A percentile compares a stretch with the other conserved stretches of the same genome.
These are phyloP conservation scores for Paraconiothyrium brasiliense DNA, from an alignment of 2,329 filamentous ascomycete species.

Conservation along the genomic window DNA sequence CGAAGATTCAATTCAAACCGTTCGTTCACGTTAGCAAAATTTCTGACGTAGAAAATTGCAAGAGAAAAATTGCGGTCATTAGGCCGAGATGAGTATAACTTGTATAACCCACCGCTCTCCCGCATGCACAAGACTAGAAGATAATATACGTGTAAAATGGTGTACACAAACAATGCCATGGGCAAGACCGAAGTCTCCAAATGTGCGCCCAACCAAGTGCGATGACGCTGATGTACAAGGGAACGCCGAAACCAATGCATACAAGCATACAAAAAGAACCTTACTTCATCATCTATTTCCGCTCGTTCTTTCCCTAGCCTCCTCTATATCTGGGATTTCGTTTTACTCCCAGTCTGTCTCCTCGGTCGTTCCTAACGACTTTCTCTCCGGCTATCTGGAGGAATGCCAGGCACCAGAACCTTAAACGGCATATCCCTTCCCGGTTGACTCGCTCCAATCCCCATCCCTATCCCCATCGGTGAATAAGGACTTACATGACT, in stretches of 20 bases:
- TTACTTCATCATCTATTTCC: background rate
- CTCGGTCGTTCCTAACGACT: slow-evolving; percentile 34
- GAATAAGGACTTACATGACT: slow-evolving; percentile 40
- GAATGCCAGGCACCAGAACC: slow-evolving; percentile 41
- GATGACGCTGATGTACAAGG: background rate
- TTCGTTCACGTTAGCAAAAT: too few species aligned
- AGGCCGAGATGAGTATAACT: background rate
- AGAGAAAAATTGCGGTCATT: too few species aligned
- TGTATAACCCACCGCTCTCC: background rate
- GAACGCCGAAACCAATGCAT: background rate
- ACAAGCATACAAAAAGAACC: background rate
- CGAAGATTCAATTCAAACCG: too few species aligned
- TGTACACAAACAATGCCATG: background rate
- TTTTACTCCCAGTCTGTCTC: background rate
- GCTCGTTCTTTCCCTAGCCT: background rate
- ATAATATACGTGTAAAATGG: background rate
- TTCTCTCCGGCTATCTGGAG: slow-evolving; percentile 33
- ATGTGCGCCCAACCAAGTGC: background rate
- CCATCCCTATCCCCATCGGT: slow-evolving; percentile 20
- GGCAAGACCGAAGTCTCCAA: background rate
- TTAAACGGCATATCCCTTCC: slow-evolving; percentile 41
- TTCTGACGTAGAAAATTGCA: too few species aligned
- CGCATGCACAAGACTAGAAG: background rate
- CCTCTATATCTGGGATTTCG: background rate
- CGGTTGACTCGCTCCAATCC: slow-evolving; percentile 9